These are phyloP conservation scores for Daldinia sp. DNA, from an alignment of 2,329 filamentous ascomycete genomes.

Conservation along the genomic window DNA sequence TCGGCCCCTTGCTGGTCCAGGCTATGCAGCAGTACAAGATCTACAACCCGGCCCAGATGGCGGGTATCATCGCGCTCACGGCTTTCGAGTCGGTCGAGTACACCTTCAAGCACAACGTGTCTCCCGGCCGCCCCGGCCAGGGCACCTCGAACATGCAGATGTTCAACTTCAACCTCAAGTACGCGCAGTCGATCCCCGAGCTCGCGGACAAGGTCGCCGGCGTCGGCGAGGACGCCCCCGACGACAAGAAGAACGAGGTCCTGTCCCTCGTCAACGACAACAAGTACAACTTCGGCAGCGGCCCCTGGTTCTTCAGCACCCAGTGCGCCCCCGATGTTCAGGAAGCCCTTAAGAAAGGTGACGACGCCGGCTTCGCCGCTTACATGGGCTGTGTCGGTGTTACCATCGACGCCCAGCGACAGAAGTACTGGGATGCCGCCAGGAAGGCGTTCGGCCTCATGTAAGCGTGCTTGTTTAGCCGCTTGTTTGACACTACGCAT, in stretches of 20 bases:
- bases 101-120: slow-evolving; percentile 74
- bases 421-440: slow-evolving; percentile 54
- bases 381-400: slow-evolving; percentile 61
- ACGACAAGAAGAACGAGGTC: slow-evolving; percentile 50
- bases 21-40: slow-evolving; percentile 68
- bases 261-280: slow-evolving; percentile 57
- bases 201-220: slow-evolving; percentile 48
- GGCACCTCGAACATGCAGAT: slow-evolving; percentile 70
- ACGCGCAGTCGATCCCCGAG: slow-evolving; percentile 55
- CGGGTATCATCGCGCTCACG: slow-evolving; percentile 74
- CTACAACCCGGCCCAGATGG: slow-evolving; percentile 65
- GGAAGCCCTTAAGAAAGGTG: slow-evolving; percentile 47
- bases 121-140: slow-evolving; percentile 67
- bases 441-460: slow-evolving; percentile 57
- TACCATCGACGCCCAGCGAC: slow-evolving; percentile 45
- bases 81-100: slow-evolving; percentile 76
- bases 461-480: slow-evolving; percentile 8
- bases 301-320: slow-evolving; percentile 59
- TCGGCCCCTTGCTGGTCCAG: slow-evolving; percentile 63
- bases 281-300: slow-evolving; percentile 62
- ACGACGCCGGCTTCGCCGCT: slow-evolving; percentile 52
- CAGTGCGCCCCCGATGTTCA: slow-evolving; percentile 52
- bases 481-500: neutral
- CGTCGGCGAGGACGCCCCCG: slow-evolving; percentile 20
- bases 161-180: slow-evolving; percentile 54